phyloP scores from a whole-genome alignment of 2,329 filamentous ascomycete genomes.

The Venturia effusa region DNA sequence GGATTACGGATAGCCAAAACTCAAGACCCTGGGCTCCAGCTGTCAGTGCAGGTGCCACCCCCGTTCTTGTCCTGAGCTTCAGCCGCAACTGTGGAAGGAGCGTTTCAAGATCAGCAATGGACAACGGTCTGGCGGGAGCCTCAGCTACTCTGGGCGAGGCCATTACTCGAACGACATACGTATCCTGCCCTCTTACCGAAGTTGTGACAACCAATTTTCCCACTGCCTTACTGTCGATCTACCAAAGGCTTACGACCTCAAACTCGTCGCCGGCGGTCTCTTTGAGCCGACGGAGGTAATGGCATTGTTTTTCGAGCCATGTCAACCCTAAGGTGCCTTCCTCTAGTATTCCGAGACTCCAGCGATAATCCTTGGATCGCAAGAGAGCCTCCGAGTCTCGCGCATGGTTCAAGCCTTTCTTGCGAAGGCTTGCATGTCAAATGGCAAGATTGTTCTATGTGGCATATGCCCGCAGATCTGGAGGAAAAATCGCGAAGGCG shows the following conservation, averaged over 20 bases:
- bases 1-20: not conserved
- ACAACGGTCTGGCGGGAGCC: conserved; percentile 2
- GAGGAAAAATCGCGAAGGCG: not conserved
- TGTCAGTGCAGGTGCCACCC: too few species aligned
- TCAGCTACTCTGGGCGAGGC: not conserved
- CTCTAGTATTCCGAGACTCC: not conserved
- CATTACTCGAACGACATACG: not conserved
- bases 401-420: not conserved
- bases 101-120: not conserved
- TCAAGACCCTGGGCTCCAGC: not conserved
- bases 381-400: not conserved
- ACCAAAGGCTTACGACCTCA: not conserved
- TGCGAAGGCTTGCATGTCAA: conserved; percentile 3
- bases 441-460: conserved; percentile 1
- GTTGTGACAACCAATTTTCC: not conserved
- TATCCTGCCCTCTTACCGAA: not conserved
- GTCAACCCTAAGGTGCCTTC: not conserved
- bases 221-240: not conserved
- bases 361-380: not conserved
- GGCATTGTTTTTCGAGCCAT: not conserved
- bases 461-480: not conserved
- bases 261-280: not conserved
- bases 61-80: not conserved
- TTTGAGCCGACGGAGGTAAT: not conserved
- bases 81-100: not conserved